Evolutionary conservation across 1,284 basidiomycete species (phyloP).

Genomic region (Lignosus rhinocerotis): DNA sequence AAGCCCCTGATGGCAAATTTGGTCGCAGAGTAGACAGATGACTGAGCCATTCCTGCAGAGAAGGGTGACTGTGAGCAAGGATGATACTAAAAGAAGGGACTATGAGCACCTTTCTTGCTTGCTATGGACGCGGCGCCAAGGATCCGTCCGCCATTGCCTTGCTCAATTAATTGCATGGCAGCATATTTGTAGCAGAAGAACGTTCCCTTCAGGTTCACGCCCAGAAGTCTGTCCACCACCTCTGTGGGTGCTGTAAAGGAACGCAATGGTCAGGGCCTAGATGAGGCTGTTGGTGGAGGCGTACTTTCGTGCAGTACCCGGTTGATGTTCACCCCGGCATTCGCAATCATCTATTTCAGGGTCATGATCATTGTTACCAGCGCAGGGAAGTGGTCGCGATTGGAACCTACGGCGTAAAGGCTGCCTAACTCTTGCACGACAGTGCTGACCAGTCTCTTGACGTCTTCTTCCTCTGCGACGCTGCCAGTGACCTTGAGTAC

Average conservation of each 20-base stretch:
- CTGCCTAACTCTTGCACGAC: slow-evolving; percentile 31
- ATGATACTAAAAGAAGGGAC: not conserved
- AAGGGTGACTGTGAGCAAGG: not conserved
- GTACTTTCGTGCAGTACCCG: slow-evolving; percentile 21
- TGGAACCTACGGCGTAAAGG: slow-evolving; percentile 20
- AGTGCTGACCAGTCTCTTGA: slow-evolving; percentile 30
- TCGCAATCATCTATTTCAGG: slow-evolving; percentile 19
- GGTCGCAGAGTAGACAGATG: slow-evolving; percentile 23
- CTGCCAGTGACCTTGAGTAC: slow-evolving; percentile 30
- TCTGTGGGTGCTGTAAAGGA: slow-evolving; percentile 23
- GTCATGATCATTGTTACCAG: no score
- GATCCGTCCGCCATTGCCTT: slow-evolving; percentile 38
- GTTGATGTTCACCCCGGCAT: slow-evolving; percentile 17
- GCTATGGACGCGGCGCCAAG: slow-evolving; percentile 33
- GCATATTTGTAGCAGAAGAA: slow-evolving; percentile 39
- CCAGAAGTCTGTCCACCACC: slow-evolving; percentile 29
- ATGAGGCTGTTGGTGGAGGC: not conserved
- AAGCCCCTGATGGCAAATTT: slow-evolving; percentile 37
- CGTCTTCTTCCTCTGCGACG: slow-evolving; percentile 33
- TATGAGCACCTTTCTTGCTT: slow-evolving; percentile 26
- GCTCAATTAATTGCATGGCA: slow-evolving; percentile 35
- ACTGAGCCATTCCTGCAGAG: slow-evolving; percentile 10
- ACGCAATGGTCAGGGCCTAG: not conserved
- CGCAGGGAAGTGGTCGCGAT: no score
- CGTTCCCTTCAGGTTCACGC: slow-evolving; percentile 35